Evolutionary conservation across 495 filamentous ascomycete genomes (phyloP).

Genomic region (Talaromyces liani): DNA sequence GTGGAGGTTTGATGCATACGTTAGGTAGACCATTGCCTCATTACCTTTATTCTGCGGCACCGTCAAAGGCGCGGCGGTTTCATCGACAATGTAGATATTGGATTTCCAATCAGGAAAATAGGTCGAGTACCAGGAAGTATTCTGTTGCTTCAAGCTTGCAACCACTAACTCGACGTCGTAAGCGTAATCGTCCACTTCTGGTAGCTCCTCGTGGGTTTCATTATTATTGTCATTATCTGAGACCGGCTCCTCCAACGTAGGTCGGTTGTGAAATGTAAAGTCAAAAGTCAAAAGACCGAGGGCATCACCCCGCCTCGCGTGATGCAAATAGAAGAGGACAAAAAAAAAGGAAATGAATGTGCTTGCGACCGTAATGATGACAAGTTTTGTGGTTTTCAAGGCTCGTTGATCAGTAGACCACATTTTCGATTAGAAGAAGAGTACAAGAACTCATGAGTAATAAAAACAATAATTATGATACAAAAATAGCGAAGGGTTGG

Average conservation of each 20-base stretch:
- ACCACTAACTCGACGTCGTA: conserved; percentile 18
- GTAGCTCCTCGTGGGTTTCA: background rate
- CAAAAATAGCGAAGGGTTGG: background rate
- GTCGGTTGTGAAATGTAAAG: background rate
- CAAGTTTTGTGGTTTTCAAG: background rate
- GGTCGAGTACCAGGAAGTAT: conserved; percentile 25
- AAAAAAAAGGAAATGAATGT: background rate
- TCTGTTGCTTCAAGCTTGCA: conserved; percentile 23
- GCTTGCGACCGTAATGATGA: background rate
- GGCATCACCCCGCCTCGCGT: background rate
- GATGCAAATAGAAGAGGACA: background rate
- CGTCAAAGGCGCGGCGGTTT: conserved; percentile 25
- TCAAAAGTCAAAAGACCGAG: background rate
- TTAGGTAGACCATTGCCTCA: conserved; percentile 58
- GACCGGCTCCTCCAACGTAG: background rate
- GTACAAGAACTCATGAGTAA: background rate
- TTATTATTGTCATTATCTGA: background rate
- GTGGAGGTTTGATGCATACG: background rate
- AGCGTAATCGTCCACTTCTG: background rate
- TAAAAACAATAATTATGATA: background rate
- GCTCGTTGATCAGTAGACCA: background rate
- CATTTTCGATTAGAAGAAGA: background rate
- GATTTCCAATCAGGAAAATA: conserved; percentile 29
- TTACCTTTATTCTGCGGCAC: conserved; percentile 51
- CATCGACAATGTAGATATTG: conserved; percentile 46